phyloP scores from a whole-genome alignment of 2,329 filamentous ascomycete species.

The Lachnellula cervina region DNA sequence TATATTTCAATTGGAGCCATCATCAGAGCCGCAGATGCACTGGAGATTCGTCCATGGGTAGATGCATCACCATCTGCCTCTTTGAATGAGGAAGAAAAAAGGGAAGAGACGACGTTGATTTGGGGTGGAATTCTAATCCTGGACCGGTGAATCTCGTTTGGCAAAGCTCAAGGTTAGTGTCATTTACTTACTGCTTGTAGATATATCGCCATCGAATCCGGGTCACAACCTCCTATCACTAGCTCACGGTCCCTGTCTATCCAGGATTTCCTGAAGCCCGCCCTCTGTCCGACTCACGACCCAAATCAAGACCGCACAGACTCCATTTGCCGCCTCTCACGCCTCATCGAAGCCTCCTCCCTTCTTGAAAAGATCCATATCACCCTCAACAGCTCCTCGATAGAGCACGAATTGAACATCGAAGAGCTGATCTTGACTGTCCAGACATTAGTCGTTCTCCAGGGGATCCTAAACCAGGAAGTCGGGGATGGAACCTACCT shows the following conservation, averaged over 20 bases:
- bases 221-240: constrained; percentile 10
- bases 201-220: constrained; percentile 18
- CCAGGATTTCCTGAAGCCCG: constrained; percentile 11
- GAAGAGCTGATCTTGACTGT: constrained; percentile 15
- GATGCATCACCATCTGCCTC: constrained; percentile 2
- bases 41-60: constrained; percentile 9
- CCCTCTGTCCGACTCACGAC: constrained; percentile 10
- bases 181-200: constrained; percentile 10
- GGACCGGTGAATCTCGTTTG: constrained; percentile 13
- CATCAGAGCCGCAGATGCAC: constrained; percentile 16
- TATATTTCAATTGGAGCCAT: constrained; percentile 19
- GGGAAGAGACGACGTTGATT: constrained; percentile 9
- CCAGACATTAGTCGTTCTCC: constrained; percentile 10
- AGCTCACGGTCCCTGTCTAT: constrained; percentile 7
- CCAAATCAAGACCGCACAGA: constrained; percentile 6
- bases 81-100: constrained; percentile 6
- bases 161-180: not conserved
- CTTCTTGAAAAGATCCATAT: constrained; percentile 19
- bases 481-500: constrained; percentile 5
- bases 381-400: constrained; percentile 8
- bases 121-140: constrained; percentile 19
- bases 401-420: constrained; percentile 12
- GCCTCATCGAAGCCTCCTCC: constrained; percentile 16
- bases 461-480: constrained; percentile 12
- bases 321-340: constrained; percentile 12